Evolutionary conservation across 2,329 filamentous ascomycete genomes (phyloP).

Genomic region (Claviceps lovelessii): DNA sequence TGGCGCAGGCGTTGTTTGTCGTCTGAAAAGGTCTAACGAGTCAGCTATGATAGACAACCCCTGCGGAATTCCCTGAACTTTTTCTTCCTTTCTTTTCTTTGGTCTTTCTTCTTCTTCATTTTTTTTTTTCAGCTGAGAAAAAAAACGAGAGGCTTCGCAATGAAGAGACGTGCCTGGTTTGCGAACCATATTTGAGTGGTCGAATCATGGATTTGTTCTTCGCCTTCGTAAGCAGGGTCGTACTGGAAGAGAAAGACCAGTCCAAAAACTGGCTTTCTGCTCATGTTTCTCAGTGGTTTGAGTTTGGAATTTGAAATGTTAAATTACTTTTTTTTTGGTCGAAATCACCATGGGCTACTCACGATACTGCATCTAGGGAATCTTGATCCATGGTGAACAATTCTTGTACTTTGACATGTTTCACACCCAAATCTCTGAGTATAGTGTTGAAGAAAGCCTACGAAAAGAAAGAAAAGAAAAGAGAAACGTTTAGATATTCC

Average conservation of each 20-base stretch:
- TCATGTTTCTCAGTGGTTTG: background rate
- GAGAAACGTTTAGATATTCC: background rate
- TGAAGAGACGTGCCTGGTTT: conserved; percentile 51
- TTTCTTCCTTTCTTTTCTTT: background rate
- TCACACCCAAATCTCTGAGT: conserved; percentile 62
- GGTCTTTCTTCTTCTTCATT: background rate
- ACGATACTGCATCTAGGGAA: conserved; percentile 49
- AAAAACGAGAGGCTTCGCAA: background rate
- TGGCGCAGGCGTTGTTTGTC: conserved; percentile 73
- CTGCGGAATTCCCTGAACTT: background rate
- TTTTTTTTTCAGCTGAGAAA: background rate
- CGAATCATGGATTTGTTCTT: conserved; percentile 38
- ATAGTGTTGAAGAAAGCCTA: conserved; percentile 79
- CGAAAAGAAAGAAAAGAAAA: too few species aligned
- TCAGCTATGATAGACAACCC: background rate
- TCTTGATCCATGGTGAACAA: conserved; percentile 58
- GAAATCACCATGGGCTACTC: conserved; percentile 13
- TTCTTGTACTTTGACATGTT: conserved; percentile 60
- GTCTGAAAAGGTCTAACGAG: conserved; percentile 34
- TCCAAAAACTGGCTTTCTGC: conserved; percentile 60
- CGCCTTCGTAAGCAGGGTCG: conserved; percentile 36
- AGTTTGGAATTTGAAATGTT: background rate
- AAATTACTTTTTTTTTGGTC: background rate
- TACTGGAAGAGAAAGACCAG: conserved; percentile 82
- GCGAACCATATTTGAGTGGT: conserved; percentile 66